A percentile compares a stretch with the other conserved stretches of the same genome.
These are phyloP conservation scores for Zalaria sp. DNA, from an alignment of 2,329 filamentous ascomycete genomes.

Conservation along the genomic window DNA sequence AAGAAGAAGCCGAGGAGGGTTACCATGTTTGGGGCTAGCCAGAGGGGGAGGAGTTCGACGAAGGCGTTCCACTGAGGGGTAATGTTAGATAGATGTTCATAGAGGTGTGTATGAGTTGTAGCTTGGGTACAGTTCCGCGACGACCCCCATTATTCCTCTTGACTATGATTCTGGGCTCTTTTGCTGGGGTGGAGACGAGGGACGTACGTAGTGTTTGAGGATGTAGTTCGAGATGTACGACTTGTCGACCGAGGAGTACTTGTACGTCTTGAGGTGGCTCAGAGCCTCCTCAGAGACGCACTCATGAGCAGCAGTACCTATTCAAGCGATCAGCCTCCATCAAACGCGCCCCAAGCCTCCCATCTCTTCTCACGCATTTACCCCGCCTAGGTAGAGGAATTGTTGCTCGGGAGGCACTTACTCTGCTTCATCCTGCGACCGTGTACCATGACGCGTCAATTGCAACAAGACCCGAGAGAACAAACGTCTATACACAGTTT, in stretches of 20 bases:
- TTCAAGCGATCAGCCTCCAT: neutral
- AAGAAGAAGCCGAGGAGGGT: conserved; percentile 91
- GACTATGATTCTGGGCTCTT: neutral
- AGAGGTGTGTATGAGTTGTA: no score
- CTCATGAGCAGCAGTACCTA: conserved; percentile 51
- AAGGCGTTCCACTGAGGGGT: conserved; percentile 79
- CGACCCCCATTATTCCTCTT: conserved; percentile 1
- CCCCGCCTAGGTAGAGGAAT: no score
- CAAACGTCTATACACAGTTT: no score
- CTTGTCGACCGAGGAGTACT: conserved; percentile 95
- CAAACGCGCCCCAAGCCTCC: neutral
- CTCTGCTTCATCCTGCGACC: no score
- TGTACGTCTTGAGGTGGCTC: conserved; percentile 84
- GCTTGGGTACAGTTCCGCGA: no score
- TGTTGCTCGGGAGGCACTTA: no score
- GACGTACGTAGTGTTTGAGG: conserved; percentile 80
- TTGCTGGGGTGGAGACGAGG: neutral
- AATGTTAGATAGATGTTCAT: no score
- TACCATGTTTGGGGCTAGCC: conserved; percentile 96
- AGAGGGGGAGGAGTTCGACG: conserved; percentile 82
- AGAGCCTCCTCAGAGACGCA: conserved; percentile 79
- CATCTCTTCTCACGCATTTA: no score
- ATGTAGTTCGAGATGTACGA: conserved; percentile 89
- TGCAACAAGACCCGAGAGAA: no score
- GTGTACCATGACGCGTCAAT: no score